A percentile compares a stretch with the other conserved stretches of the same genome.
These are phyloP conservation scores for Carex kokanica DNA, from an alignment of 176 grass and related monocot genomes.

Conservation along the genomic window DNA sequence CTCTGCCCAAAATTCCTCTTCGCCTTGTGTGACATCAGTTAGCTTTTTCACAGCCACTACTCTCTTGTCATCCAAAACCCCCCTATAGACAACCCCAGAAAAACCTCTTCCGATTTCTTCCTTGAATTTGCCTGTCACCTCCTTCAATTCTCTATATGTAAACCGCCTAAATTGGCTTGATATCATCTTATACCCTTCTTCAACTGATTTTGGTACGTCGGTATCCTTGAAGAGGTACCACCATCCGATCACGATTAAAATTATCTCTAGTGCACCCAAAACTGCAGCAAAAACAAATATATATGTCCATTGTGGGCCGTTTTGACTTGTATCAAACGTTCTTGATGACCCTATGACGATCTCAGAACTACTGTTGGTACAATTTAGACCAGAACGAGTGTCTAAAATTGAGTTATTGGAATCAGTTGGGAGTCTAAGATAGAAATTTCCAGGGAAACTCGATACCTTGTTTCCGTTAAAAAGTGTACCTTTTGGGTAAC, in stretches of 20 bases:
- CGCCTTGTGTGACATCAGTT: conserved; percentile 26
- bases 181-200: conserved; percentile 48
- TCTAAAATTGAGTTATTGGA: conserved; percentile 20
- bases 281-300: conserved; percentile 42
- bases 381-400: conserved; percentile 29
- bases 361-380: conserved; percentile 29
- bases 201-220: conserved; percentile 29
- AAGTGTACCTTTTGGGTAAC: conserved; percentile 53
- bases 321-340: conserved; percentile 35
- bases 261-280: conserved; percentile 23
- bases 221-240: conserved; percentile 30
- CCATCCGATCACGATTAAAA: conserved; percentile 28
- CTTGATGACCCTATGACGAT: conserved; percentile 14
- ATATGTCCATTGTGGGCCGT: conserved; percentile 49
- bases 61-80: conserved; percentile 36
- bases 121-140: conserved; percentile 48
- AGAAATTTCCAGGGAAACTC: conserved; percentile 46
- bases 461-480: conserved; percentile 61
- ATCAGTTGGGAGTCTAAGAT: conserved; percentile 55
- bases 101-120: conserved; percentile 43
- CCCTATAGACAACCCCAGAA: conserved; percentile 39
- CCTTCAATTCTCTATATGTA: conserved; percentile 42
- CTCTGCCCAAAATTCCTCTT: conserved; percentile 58
- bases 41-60: conserved; percentile 54
- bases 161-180: conserved; percentile 40